Percentiles rank a stretch among this genome's conserved stretches.
These are phyloP conservation scores for Nakaseomyces nivariensis DNA, from an alignment of 1,139 yeast genomes.

Conservation along the genomic window DNA sequence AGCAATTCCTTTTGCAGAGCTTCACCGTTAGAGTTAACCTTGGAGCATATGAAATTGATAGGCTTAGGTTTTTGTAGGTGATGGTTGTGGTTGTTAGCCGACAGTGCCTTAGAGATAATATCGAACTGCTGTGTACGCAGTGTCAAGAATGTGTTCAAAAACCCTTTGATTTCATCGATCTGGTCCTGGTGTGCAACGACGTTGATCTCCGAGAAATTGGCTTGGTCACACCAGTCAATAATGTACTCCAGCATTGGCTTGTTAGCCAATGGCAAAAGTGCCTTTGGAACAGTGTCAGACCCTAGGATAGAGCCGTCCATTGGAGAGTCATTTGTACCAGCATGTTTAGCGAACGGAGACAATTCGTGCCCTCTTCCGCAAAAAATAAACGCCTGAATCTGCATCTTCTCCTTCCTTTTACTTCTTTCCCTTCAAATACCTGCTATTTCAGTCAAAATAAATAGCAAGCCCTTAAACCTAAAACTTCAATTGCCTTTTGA, in stretches of 20 bases:
- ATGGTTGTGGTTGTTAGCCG: constrained; percentile 19
- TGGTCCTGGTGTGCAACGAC: constrained; percentile 40
- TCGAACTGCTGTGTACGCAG: constrained; percentile 24
- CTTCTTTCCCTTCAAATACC: not conserved
- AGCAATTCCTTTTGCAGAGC: constrained; percentile 43
- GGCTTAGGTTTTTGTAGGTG: constrained; percentile 29
- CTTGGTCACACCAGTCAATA: constrained; percentile 86
- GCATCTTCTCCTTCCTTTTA: constrained; percentile 31
- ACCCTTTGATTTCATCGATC: constrained; percentile 23
- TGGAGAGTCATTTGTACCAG: not conserved
- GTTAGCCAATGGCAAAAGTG: constrained; percentile 82
- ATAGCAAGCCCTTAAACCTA: not conserved
- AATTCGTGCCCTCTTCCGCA: constrained; percentile 78
- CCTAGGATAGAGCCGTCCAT: not conserved
- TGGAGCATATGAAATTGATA: constrained; percentile 40
- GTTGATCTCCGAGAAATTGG: constrained; percentile 58
- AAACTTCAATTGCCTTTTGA: constrained; percentile 22
- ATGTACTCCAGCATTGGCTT: constrained; percentile 84
- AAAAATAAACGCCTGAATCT: constrained; percentile 69
- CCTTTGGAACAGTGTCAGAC: constrained; percentile 47
- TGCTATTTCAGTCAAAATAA: too few relatives aligned
- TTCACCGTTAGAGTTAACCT: constrained; percentile 53
- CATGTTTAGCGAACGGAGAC: constrained; percentile 49
- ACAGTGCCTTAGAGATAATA: constrained; percentile 18
- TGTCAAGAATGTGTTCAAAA: constrained; percentile 17